Conservation (phyloP, 352 stramenopile genomes). For the Phytopythium litorale region DNA sequence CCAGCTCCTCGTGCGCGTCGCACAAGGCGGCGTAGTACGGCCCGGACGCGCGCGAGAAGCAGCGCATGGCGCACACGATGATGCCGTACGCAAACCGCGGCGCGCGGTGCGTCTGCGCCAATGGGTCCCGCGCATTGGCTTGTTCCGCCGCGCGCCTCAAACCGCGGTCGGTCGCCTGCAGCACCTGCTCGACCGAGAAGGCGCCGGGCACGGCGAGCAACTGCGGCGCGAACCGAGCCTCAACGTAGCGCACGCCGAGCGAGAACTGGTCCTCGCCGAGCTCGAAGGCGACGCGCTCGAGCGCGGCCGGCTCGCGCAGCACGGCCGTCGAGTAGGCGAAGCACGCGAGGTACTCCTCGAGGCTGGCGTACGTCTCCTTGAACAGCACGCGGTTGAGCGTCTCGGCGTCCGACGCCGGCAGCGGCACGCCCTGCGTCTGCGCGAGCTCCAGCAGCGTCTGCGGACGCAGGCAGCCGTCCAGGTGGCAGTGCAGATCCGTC, state of each 20-base stretch:
- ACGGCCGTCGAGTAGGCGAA: constrained; percentile 77
- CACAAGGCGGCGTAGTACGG: constrained; percentile 87
- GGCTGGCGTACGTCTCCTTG: constrained; percentile 71
- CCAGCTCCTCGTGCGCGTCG: constrained; percentile 49
- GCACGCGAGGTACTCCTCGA: constrained; percentile 85
- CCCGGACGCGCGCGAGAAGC: constrained; percentile 76
- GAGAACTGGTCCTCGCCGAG: constrained; percentile 76
- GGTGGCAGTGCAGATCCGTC: constrained; percentile 85
- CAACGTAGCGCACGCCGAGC: constrained; percentile 82
- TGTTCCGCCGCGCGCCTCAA: constrained; percentile 62
- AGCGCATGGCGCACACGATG: constrained; percentile 88
- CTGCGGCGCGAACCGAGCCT: constrained; percentile 85
- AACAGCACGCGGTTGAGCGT: constrained; percentile 65
- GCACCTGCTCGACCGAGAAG: constrained; percentile 68
- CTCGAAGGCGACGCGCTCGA: constrained; percentile 87
- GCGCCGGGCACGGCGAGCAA: constrained; percentile 58
- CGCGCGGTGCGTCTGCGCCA: constrained; percentile 46
- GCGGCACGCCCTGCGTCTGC: constrained; percentile 52
- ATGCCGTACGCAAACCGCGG: constrained; percentile 81
- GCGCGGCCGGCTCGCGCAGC: constrained; percentile 43
- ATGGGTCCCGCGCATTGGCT: constrained; percentile 49
- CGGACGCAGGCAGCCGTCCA: constrained; percentile 79
- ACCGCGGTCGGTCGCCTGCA: constrained; percentile 60
- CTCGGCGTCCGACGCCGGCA: constrained; percentile 74
- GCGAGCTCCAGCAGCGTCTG: constrained; percentile 84